Conservation (phyloP, 305 asterid species). For the Euphrasia arctica region DNA sequence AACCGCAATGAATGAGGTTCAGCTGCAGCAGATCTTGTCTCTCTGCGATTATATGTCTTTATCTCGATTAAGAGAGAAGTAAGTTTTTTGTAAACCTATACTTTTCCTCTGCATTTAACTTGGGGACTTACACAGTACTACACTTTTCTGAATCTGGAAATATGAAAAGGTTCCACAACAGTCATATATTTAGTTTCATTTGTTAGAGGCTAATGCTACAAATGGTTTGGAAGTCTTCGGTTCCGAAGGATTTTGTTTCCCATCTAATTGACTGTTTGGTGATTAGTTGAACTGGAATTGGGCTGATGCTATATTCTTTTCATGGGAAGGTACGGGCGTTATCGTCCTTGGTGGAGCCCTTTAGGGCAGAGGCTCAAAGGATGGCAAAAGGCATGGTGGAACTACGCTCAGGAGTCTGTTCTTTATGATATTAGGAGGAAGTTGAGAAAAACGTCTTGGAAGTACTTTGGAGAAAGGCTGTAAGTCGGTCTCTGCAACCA, state of each 20-base stretch:
- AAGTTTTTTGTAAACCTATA: constrained; percentile 32
- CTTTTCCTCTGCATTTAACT: constrained; percentile 23
- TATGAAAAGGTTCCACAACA: constrained; percentile 15
- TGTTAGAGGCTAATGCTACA: constrained; percentile 12
- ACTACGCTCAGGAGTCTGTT: constrained; percentile 84
- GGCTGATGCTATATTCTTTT: constrained; percentile 25
- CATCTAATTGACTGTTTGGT: not conserved
- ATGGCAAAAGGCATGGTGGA: constrained; percentile 98
- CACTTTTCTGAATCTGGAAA: constrained; percentile 15
- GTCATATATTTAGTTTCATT: constrained; percentile 6
- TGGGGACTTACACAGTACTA: constrained; percentile 6
- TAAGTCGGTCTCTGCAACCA: constrained; percentile 43
- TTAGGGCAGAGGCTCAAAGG: constrained; percentile 64
- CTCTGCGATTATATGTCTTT: constrained; percentile 65
- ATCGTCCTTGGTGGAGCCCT: constrained; percentile 95
- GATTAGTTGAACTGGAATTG: constrained; percentile 23
- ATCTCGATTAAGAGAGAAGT: constrained; percentile 80
- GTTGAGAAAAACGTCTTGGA: constrained; percentile 89
- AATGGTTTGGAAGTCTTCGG: too few species aligned
- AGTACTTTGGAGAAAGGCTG: constrained; percentile 91
- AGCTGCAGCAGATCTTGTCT: constrained; percentile 69
- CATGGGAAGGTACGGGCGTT: constrained; percentile 75
- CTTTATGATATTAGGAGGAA: constrained; percentile 79
- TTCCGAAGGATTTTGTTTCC: too few species aligned
- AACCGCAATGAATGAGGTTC: constrained; percentile 71